phyloP scores from a whole-genome alignment of 345 rosid species.

The Cardamine occulta region DNA sequence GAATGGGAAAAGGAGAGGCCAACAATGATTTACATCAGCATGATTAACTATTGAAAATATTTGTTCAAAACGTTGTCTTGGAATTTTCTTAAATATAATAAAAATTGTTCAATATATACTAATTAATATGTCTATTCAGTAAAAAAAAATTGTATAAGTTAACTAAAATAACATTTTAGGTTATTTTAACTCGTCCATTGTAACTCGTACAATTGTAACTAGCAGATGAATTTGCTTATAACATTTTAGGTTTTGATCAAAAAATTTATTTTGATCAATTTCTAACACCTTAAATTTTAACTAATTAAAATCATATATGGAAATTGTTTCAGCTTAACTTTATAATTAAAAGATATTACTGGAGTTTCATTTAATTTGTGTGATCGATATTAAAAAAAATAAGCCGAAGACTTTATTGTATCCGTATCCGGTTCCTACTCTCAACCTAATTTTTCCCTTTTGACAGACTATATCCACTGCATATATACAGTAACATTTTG shows the following conservation, averaged over 20 bases:
- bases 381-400: conserved; percentile 7
- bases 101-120: background rate
- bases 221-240: background rate
- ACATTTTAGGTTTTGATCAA: no score
- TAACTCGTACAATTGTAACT: no score
- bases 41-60: background rate
- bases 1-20: conserved; percentile 27
- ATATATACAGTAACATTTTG: conserved; percentile 13
- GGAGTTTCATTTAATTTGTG: background rate
- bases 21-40: conserved; percentile 31
- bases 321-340: background rate
- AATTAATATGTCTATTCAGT: background rate
- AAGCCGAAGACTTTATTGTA: conserved; percentile 13
- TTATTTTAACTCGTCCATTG: background rate
- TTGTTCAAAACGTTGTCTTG: background rate
- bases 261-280: background rate
- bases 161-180: background rate
- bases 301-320: background rate
- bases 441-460: conserved; percentile 32
- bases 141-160: background rate
- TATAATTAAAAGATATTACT: background rate
- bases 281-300: background rate
- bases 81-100: background rate
- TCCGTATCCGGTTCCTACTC: conserved; percentile 38
- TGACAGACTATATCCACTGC: conserved; percentile 27